A percentile compares a stretch with the other conserved stretches of the same genome.
Conservation (phyloP, 768 basidiomycete genomes). For the Rhodocollybia butyracea region DNA sequence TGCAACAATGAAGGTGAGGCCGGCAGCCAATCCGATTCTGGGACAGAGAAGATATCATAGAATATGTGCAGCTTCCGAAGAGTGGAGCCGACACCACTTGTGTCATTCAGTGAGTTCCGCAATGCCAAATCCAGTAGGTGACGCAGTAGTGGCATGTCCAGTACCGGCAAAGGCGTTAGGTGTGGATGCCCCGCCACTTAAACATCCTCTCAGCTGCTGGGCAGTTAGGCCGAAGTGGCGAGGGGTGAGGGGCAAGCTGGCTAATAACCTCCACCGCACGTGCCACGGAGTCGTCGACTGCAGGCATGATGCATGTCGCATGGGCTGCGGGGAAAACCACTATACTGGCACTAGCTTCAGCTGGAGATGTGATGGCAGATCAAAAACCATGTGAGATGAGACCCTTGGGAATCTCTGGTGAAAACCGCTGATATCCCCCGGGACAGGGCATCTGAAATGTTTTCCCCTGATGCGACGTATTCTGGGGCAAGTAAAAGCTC, state of each 20-base stretch:
- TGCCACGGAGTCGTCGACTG: no score
- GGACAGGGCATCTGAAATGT: slow-evolving; percentile 30
- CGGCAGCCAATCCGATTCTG: slow-evolving; percentile 21
- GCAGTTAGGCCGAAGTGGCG: slow-evolving; percentile 20
- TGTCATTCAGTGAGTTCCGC: slow-evolving; percentile 17
- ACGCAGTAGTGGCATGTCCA: slow-evolving; percentile 19
- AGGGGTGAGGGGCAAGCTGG: slow-evolving; percentile 12
- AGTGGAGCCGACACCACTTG: slow-evolving; percentile 11
- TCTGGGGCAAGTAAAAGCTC: slow-evolving; percentile 9
- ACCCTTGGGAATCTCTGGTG: slow-evolving; percentile 14
- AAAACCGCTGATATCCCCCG: slow-evolving; percentile 23
- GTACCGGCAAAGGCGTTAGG: slow-evolving; percentile 17
- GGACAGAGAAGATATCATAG: no score
- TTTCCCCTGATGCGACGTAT: slow-evolving; percentile 20
- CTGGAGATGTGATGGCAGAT: slow-evolving; percentile 14
- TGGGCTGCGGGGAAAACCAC: background rate
- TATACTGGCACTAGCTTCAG: slow-evolving; percentile 10
- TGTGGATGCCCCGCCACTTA: slow-evolving; percentile 30
- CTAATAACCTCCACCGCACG: background rate
- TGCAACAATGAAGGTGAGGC: slow-evolving; percentile 26
- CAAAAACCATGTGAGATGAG: background rate
- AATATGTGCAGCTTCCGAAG: slow-evolving; percentile 28
- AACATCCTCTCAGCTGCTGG: slow-evolving; percentile 21
- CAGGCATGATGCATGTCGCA: background rate
- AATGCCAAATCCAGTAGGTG: slow-evolving; percentile 17